Base-by-base conservation (phyloP, 208 protist species). In the Trichomonas gallinae region DNA sequence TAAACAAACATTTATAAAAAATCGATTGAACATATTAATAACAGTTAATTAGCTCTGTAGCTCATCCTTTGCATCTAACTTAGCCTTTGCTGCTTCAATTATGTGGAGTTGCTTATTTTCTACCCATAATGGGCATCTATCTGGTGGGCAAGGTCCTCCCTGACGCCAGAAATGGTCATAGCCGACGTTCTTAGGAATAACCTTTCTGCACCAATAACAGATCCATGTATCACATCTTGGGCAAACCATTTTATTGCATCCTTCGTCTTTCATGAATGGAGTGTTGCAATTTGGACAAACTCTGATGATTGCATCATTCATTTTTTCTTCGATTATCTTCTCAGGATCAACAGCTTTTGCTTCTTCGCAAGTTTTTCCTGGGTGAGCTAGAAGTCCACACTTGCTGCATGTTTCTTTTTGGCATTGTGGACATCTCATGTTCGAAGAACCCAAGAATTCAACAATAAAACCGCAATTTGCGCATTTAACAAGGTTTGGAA, bases 201-300 rank as follows among this genome's bases (percentile, higher is more conserved):
- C 44, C 17, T 93, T 23, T 17, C 87, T 23, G n/a, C 87, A 93
- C 87, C 87, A 93, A 36, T 93, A 93, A 26, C 87, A 93, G 38
- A 93, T 93, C 87, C 87, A 93, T 26, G 87, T 93, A 51, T 93
- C 40, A 38, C 87, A 93, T 48, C 87, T 23, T 9, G 87, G 87
- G 26, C 87, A 93, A 34, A 48, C 87, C 87, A 93, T 93, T 51
- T 93, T 93, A 36, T 93, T 93, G 34, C 87, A 93, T 93, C 87
- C 87, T 58, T 93, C 87, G 17, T 93, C 87, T 38, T 93, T 93
- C 40, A 93, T 51, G 31, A 93, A 93, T 93, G 42, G 87, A 0
- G 87, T 93, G n/a, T 93, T 48, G n/a, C 87, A 93, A 15, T 93
- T 93, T 38, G 87, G 87, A 51, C 87, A 93, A 8, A 40, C 45